phyloP scores from a whole-genome alignment of 768 basidiomycete genomes.

The Lactarius sp. region DNA sequence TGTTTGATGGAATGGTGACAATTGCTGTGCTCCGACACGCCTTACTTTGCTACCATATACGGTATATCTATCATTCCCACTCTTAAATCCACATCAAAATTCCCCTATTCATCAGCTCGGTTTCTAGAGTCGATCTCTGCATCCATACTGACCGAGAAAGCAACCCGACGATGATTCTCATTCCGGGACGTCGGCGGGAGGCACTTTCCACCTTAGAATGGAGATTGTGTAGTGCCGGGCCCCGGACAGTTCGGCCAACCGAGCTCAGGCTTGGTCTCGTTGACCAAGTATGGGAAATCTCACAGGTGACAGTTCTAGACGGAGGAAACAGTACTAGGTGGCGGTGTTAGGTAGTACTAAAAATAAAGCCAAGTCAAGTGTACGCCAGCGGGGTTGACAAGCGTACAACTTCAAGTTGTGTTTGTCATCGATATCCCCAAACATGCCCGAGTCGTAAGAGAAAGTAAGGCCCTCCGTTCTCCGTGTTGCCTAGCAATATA shows the following conservation, averaged over 20 bases:
- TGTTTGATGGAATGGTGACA: not conserved
- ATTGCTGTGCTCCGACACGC: not conserved
- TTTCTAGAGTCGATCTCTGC: not conserved
- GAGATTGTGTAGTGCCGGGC: not conserved
- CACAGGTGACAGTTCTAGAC: not conserved
- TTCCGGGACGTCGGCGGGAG: conserved; percentile 1
- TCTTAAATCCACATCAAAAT: not conserved
- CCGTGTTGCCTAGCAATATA: conserved; percentile 14
- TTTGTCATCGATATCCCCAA: no score
- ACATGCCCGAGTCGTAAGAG: not conserved
- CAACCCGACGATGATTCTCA: not conserved
- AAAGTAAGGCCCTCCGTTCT: not conserved
- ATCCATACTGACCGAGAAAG: not conserved
- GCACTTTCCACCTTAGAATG: conserved; percentile 1
- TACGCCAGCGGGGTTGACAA: no score
- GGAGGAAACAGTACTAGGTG: not conserved
- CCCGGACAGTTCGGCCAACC: not conserved
- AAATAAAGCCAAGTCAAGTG: no score
- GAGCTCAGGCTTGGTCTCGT: not conserved
- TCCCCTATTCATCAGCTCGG: not conserved
- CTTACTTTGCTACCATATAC: not conserved
- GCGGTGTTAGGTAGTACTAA: not conserved
- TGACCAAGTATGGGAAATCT: not conserved
- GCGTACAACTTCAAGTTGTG: no score
- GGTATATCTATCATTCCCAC: not conserved